Base-by-base conservation (phyloP, 1,284 basidiomycete genomes). In the Apiotrichum veenhuisii region DNA sequence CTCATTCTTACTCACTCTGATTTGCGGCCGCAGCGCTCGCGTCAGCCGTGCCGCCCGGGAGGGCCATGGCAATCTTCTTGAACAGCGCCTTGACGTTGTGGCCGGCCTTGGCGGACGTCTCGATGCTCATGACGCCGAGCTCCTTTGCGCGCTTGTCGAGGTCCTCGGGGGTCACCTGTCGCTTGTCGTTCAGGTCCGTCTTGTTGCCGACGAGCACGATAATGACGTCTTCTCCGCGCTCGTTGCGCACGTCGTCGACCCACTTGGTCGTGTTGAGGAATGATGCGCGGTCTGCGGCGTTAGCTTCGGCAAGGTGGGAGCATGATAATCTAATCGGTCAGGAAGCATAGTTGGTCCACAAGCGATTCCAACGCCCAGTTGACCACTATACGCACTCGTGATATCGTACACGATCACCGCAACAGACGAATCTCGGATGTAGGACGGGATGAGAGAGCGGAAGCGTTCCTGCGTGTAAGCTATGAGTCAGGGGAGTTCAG, bases 191-290 rank as follows among this genome's bases (percentile, higher is more conserved):
- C 62, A 97, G 79, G 80, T 99, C 96, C 20, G 96, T 96, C 82
- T 99, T 99, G 81, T 99, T 99, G 49, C 96, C 96, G 8, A 98
- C 96, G 17, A 99, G 81, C 18, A 98, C 95, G 67, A 99, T 97
- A 70, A 98, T 98, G 34, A 99, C 96, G 72, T 99, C 96, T 78
- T 88, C 91, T 59, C 96, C 96, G 70, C 96, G 83, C 77, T 99
- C 96, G 61, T 93, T 95, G 55, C 94, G 85, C 40, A 99, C 96
- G 71, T 99, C 96, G 76, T 98, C 96, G 79, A 99, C 95, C 96
- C 96, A 99, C 79, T 98, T 98, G 38, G 89, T 85, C 22, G 96
- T 99, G 62, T 96, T 97, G 61, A 95, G 79, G 84, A 98, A 99
- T 22, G 93, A 97, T 64, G 89, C 87, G 44, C 96, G 89, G 79